A percentile compares a stretch with the other conserved stretches of the same genome.
These are phyloP conservation scores for Talaromyces sp. DNA, from an alignment of 2,329 filamentous ascomycete genomes.

Conservation along the genomic window DNA sequence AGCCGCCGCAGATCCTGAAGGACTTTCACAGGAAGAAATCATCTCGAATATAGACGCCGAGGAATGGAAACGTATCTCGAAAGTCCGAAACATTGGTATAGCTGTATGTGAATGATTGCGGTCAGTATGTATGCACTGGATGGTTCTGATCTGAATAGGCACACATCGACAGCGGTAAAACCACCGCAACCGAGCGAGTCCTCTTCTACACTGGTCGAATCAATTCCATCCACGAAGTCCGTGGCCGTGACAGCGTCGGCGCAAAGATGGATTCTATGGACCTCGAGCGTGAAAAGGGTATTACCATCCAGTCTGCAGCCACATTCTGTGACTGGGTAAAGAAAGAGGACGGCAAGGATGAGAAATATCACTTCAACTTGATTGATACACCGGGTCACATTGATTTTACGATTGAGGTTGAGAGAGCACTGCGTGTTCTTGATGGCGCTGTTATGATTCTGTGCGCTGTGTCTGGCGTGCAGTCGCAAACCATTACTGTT, in stretches of 20 bases:
- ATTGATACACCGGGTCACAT: conserved; percentile 99
- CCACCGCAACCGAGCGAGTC: conserved; percentile 91
- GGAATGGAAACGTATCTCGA: conserved; percentile 73
- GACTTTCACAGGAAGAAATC: conserved; percentile 61
- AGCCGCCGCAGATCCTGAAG: conserved; percentile 55
- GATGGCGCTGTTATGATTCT: conserved; percentile 98
- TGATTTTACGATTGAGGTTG: conserved; percentile 98
- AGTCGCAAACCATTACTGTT: conserved; percentile 96
- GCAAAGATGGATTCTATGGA: conserved; percentile 99
- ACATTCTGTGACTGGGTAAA: conserved; percentile 98
- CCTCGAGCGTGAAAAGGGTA: conserved; percentile 94
- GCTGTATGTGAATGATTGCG: conserved; percentile 53
- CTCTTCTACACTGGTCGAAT: conserved; percentile 98
- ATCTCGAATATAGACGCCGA: conserved; percentile 76
- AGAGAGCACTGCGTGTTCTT: conserved; percentile 87
- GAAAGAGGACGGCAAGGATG: conserved; percentile 71
- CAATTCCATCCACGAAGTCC: conserved; percentile 94
- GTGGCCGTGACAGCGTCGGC: conserved; percentile 82
- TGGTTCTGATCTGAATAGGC: conserved; percentile 53
- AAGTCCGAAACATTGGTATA: conserved; percentile 95
- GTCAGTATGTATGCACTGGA: not conserved
- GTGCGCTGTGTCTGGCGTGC: conserved; percentile 93
- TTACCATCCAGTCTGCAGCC: conserved; percentile 96
- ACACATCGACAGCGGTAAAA: conserved; percentile 98
- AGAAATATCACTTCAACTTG: conserved; percentile 95